Evolutionary conservation across 2,329 filamentous ascomycete species (phyloP).

Genomic region (Pseudohalonectria lignicola): DNA sequence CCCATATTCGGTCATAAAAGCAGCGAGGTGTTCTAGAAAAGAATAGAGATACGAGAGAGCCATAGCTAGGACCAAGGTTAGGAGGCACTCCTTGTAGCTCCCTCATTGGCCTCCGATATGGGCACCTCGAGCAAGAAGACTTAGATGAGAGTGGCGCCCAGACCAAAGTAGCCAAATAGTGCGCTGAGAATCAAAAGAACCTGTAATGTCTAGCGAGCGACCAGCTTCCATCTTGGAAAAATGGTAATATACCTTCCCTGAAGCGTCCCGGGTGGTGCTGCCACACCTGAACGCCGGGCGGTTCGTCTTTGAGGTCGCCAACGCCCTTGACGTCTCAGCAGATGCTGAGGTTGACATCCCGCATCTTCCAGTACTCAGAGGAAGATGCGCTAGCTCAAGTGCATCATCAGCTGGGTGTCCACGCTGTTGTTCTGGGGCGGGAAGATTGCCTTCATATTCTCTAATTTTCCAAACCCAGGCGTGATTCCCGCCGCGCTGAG

Average conservation of each 20-base stretch:
- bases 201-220: constrained; percentile 55
- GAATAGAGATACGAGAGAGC: constrained; percentile 54
- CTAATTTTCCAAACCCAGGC: constrained; percentile 58
- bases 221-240: constrained; percentile 55
- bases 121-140: constrained; percentile 67
- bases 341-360: constrained; percentile 75
- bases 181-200: constrained; percentile 57
- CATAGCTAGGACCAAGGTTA: constrained; percentile 58
- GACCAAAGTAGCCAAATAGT: constrained; percentile 35
- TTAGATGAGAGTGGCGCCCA: constrained; percentile 56
- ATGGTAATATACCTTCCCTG: constrained; percentile 48
- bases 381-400: constrained; percentile 48
- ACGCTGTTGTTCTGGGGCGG: constrained; percentile 48
- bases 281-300: constrained; percentile 57
- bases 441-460: constrained; percentile 58
- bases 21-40: constrained; percentile 51
- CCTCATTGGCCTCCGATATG: constrained; percentile 63
- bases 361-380: constrained; percentile 88
- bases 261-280: constrained; percentile 48
- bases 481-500: constrained; percentile 58
- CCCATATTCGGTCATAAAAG: constrained; percentile 55
- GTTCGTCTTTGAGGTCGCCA: constrained; percentile 66
- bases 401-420: constrained; percentile 40
- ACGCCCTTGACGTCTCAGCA: constrained; percentile 85
- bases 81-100: constrained; percentile 54